Percentiles rank a stretch among this genome's conserved stretches.
phyloP scores from a whole-genome alignment of 768 basidiomycete genomes.

The Mycena rebaudengoi region DNA sequence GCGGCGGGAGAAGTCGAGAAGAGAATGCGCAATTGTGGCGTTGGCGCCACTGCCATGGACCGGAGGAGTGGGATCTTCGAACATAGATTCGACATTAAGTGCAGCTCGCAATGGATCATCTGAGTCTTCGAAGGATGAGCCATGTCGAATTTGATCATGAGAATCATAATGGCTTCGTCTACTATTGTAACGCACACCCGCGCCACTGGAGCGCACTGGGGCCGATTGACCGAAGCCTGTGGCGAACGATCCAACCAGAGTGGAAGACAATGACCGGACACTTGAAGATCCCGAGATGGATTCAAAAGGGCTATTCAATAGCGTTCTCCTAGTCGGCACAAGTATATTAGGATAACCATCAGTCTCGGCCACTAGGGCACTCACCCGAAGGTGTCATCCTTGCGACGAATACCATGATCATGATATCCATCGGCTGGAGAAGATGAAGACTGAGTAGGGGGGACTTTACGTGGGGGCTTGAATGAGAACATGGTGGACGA shows the following conservation, averaged over 20 bases:
- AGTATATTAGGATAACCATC: no score
- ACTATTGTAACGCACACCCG: no score
- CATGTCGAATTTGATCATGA: neutral
- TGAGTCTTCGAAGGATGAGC: slow-evolving; percentile 5
- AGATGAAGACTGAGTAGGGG: neutral
- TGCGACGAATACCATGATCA: neutral
- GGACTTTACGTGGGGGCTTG: neutral
- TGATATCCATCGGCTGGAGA: neutral
- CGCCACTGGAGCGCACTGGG: neutral
- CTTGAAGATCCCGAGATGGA: no score
- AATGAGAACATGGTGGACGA: slow-evolving; percentile 17
- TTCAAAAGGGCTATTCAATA: no score
- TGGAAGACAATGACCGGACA: no score
- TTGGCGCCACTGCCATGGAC: neutral
- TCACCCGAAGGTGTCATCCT: neutral
- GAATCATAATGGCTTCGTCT: neutral
- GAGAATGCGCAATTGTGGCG: neutral
- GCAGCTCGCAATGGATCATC: slow-evolving; percentile 21
- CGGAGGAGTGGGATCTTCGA: neutral
- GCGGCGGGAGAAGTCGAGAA: slow-evolving; percentile 44
- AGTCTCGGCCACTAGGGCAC: neutral
- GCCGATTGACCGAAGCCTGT: neutral
- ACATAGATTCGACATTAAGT: slow-evolving; percentile 5
- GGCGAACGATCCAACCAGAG: no score
- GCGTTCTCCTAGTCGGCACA: no score